These are phyloP conservation scores for Xerophyta viscosa DNA, from an alignment of 106 monocot genomes.

Conservation along the genomic window DNA sequence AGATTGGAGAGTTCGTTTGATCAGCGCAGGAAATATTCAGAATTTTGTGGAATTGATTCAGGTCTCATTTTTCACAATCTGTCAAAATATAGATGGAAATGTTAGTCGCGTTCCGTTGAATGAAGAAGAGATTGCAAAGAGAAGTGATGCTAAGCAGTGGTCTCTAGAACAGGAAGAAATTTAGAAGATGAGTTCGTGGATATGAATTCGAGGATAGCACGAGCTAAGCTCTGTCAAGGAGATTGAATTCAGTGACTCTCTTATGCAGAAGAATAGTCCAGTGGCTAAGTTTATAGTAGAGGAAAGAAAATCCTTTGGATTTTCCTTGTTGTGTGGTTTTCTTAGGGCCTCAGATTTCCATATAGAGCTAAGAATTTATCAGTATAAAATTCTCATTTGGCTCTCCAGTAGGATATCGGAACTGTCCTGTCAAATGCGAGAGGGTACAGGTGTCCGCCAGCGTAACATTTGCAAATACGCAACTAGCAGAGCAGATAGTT, in stretches of 20 bases:
- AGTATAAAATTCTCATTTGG: too few species aligned
- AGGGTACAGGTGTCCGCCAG: too few species aligned
- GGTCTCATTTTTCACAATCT: slow-evolving; percentile 50
- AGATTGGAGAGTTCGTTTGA: slow-evolving; percentile 53
- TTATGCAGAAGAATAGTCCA: slow-evolving; percentile 30
- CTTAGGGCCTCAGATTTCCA: too few species aligned
- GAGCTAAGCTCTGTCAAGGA: slow-evolving; percentile 38
- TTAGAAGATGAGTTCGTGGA: slow-evolving; percentile 13
- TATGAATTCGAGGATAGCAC: slow-evolving; percentile 25
- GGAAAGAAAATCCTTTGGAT: slow-evolving; percentile 18
- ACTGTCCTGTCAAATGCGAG: too few species aligned
- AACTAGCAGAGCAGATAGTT: too few species aligned
- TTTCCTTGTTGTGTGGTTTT: too few species aligned
- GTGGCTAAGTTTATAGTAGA: slow-evolving; percentile 36
- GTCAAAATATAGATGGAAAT: slow-evolving; percentile 33
- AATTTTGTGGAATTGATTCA: slow-evolving; percentile 48
- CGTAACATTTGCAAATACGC: too few species aligned
- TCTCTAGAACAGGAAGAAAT: slow-evolving; percentile 5
- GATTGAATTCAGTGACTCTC: slow-evolving; percentile 26
- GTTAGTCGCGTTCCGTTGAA: slow-evolving; percentile 28
- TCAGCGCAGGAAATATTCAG: slow-evolving; percentile 42
- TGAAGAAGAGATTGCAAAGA: slow-evolving; percentile 43
- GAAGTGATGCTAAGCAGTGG: slow-evolving; percentile 15
- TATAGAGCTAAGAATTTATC: too few species aligned
- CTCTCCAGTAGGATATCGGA: too few species aligned